Evolutionary conservation across 805 yeast genomes (phyloP), one percentile per base, ranked within the genome.

Genomic region (Ogataea paradorogensis): DNA sequence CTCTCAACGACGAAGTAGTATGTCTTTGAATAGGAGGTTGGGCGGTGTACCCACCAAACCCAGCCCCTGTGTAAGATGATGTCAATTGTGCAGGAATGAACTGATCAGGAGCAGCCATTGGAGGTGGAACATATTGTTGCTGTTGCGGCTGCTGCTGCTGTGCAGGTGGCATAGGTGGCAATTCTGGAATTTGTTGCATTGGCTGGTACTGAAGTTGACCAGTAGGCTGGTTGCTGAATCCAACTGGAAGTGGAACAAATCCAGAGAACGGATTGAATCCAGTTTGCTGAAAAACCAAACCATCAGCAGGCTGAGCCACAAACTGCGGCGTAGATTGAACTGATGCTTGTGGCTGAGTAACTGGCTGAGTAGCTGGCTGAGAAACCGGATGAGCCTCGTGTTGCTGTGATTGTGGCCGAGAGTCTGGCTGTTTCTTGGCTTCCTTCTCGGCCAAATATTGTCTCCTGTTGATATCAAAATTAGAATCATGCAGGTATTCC

Each of bases 401-500:
- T 18, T 18, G 20, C 30, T 35, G 16, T 9, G 23, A 18, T 7
- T 32, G 38, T 15, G 30, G 30, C 25, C 42, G 50, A 15, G 42
- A 40, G 15, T 42, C 52, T 34, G 48, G 48, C 48, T 26, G 38
- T 46, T 38, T 24, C 40, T 71, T 69, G 15, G 62, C 69, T 36
- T 67, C 72, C 61, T 76, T 80, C 53, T 85, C 91, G 27, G 78
- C 79, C 46, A 87, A 62, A 55, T 84, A 88, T 55, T 85, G 95
- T 44, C 80, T 68, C 59, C 95, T 76, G 58, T 86, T 88, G 7
- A 67, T 64, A 51, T 88, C 96, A 62, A 88, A 88, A 51, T 82
- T 81, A 7, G 90, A 88, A 57, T 91, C 97, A 49, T 81, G 75
- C 50, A 93, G 67, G 61, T 91, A 95, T 52, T 90, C 96, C 58